phyloP scores from a whole-genome alignment of 2,329 filamentous ascomycete genomes.

The Pseudogymnoascus sp. region DNA sequence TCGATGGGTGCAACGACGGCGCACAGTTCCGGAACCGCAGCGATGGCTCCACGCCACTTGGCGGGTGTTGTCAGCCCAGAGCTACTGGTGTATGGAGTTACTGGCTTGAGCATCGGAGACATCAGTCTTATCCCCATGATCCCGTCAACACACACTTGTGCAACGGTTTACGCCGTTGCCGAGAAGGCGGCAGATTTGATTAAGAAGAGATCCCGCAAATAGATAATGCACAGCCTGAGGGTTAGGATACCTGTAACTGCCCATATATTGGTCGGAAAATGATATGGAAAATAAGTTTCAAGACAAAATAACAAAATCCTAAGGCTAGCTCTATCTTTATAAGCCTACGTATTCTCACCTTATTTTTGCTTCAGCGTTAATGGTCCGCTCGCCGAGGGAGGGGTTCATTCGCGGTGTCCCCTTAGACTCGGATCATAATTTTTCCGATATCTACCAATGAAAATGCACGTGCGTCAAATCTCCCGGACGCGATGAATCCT shows the following conservation, averaged over 20 bases:
- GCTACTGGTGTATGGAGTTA: slow-evolving; percentile 15
- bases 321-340: background rate
- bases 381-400: background rate
- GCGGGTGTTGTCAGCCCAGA: slow-evolving; percentile 17
- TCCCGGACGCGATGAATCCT: background rate
- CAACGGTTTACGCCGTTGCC: slow-evolving; percentile 13
- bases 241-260: background rate
- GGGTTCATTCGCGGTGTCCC: background rate
- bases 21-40: slow-evolving; percentile 26
- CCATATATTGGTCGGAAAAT: background rate
- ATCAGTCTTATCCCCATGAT: slow-evolving; percentile 22
- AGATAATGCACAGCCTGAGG: background rate
- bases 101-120: slow-evolving; percentile 14
- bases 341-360: background rate
- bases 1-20: slow-evolving; percentile 31
- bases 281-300: background rate
- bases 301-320: background rate
- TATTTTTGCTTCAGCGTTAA: background rate
- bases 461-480: slow-evolving; percentile 6
- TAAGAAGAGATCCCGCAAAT: background rate
- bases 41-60: slow-evolving; percentile 13
- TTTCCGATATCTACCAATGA: slow-evolving; percentile 4
- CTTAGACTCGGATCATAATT: background rate
- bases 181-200: slow-evolving; percentile 14
- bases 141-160: slow-evolving; percentile 10